A percentile compares a stretch with the other conserved stretches of the same genome.
These are phyloP conservation scores for Botrytis aclada DNA, from an alignment of 2,329 filamentous ascomycete genomes.

Conservation along the genomic window DNA sequence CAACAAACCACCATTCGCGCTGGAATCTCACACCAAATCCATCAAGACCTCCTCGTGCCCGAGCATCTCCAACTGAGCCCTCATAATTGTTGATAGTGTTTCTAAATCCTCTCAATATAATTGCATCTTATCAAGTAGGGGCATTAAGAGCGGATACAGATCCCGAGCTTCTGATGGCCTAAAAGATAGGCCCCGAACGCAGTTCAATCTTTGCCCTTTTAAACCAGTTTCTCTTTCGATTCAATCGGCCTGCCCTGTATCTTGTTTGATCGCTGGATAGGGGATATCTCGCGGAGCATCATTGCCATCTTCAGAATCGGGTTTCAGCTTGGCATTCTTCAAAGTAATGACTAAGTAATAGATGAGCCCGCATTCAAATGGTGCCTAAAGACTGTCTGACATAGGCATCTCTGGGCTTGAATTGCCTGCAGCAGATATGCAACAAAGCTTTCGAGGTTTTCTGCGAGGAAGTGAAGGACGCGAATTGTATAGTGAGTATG, in stretches of 20 bases:
- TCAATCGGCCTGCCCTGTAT: too few species aligned
- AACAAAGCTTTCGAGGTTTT: neutral
- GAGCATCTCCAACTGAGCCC: neutral
- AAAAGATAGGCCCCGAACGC: neutral
- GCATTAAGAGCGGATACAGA: neutral
- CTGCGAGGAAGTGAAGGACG: neutral
- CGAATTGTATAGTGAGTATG: neutral
- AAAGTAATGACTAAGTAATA: neutral
- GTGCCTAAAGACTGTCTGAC: too few species aligned
- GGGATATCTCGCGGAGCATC: too few species aligned
- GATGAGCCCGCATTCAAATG: too few species aligned
- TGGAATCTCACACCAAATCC: neutral
- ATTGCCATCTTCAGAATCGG: neutral
- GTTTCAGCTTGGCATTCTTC: neutral
- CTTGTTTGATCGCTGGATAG: neutral
- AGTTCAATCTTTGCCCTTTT: accelerated
- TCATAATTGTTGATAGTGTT: neutral
- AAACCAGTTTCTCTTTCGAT: neutral
- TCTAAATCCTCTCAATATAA: neutral
- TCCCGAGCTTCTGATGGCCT: too few species aligned
- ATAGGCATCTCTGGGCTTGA: neutral
- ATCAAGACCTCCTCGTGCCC: neutral
- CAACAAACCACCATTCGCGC: too few species aligned
- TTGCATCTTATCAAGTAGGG: neutral
- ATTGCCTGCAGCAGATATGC: neutral